Evolutionary conservation across 495 filamentous ascomycete genomes (phyloP).

Genomic region (Daldinia grandis): DNA sequence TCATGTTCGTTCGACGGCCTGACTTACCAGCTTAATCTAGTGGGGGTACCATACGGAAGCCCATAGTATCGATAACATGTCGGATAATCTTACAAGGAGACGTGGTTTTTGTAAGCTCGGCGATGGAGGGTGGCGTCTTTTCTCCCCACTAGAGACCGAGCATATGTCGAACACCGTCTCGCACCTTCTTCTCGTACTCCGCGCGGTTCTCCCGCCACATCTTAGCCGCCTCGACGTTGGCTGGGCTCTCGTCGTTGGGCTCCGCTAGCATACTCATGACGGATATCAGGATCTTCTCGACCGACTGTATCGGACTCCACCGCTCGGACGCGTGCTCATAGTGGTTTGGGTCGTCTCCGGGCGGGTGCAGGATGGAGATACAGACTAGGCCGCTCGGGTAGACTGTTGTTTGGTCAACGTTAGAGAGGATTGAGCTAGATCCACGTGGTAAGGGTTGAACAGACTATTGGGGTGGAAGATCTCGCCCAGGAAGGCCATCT

Average conservation of each 20-base stretch:
- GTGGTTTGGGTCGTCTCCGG: constrained; percentile 98
- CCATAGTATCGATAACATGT: background rate
- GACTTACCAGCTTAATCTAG: background rate
- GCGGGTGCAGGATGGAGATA: constrained; percentile 97
- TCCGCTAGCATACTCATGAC: constrained; percentile 99
- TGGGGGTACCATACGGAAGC: background rate
- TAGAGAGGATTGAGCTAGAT: background rate
- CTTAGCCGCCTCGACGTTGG: constrained; percentile 97
- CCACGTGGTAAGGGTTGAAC: background rate
- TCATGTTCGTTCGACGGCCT: no score
- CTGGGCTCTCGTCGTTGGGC: constrained; percentile 97
- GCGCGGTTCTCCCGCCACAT: constrained; percentile 92
- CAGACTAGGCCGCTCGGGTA: constrained; percentile 92
- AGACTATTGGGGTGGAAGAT: constrained; percentile 94
- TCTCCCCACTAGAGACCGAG: constrained; percentile 56
- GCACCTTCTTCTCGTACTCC: constrained; percentile 88
- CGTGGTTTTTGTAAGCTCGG: background rate
- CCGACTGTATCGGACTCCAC: constrained; percentile 95
- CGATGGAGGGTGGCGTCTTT: background rate
- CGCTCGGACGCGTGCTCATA: constrained; percentile 97
- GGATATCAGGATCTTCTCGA: constrained; percentile 96
- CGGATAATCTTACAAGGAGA: background rate
- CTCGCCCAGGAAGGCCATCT: constrained; percentile 91
- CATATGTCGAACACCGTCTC: constrained; percentile 72
- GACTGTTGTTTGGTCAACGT: constrained; percentile 61